phyloP scores from a whole-genome alignment of 2,329 filamentous ascomycete species.

The Cladorrhinum sp. region DNA sequence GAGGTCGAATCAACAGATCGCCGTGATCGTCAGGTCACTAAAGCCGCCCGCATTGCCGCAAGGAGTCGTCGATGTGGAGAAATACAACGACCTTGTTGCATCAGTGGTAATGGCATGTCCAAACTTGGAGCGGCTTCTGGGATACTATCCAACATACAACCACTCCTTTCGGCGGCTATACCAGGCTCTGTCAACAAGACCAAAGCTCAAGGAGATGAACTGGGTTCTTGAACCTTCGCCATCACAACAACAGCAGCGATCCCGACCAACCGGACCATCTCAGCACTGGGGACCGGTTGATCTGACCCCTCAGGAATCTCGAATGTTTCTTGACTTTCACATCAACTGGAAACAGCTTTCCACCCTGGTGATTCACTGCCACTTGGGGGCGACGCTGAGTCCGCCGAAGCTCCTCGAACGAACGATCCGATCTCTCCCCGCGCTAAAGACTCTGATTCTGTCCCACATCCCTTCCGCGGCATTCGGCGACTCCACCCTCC shows the following conservation, averaged over 20 bases:
- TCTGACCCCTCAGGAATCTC: constrained; percentile 38
- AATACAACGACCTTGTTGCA: constrained; percentile 57
- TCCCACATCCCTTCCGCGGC: constrained; percentile 54
- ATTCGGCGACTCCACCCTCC: constrained; percentile 55
- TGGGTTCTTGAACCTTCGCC: constrained; percentile 51
- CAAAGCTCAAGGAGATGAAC: constrained; percentile 54
- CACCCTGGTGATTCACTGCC: constrained; percentile 57
- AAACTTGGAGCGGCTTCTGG: constrained; percentile 58
- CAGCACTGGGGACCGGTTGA: constrained; percentile 33
- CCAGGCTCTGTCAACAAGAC: constrained; percentile 57
- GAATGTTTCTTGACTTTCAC: constrained; percentile 42
- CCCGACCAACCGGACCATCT: constrained; percentile 26
- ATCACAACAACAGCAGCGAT: constrained; percentile 36
- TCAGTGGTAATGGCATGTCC: constrained; percentile 63
- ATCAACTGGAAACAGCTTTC: constrained; percentile 53
- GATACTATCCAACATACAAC: constrained; percentile 52
- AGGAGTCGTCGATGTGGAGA: constrained; percentile 40
- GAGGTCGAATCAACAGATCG: constrained; percentile 50
- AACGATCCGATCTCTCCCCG: constrained; percentile 49
- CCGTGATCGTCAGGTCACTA: constrained; percentile 53
- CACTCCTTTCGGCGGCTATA: constrained; percentile 56
- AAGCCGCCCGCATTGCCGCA: constrained; percentile 51
- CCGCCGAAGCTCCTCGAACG: constrained; percentile 51
- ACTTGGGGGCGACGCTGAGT: constrained; percentile 52
- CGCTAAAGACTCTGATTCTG: constrained; percentile 57